Evolutionary conservation across 2,329 filamentous ascomycete species (phyloP), one percentile per base, ranked within the genome.

Genomic region (Achaetomium macrosporum): DNA sequence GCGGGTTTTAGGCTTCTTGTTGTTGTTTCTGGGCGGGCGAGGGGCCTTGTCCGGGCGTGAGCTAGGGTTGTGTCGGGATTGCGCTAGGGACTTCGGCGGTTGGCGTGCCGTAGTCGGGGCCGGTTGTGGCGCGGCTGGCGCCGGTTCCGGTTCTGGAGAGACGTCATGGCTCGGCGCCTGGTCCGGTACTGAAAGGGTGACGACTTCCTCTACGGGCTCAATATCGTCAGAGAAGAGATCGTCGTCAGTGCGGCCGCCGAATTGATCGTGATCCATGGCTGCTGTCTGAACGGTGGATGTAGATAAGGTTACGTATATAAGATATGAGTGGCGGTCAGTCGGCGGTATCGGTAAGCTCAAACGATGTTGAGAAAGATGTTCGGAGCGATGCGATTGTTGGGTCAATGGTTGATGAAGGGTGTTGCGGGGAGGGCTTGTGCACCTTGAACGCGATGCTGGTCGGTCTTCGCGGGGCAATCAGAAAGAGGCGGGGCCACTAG

Each of bases 211-310:
- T 6, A 81, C 73, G 8, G 78, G 79, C 64, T 83, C 80, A 54
- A 83, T 81, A 61, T 83, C 80, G 59, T 83, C 81, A 55, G 77
- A 76, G 63, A 83, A 83, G 54, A 83, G 73, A 63, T 82, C 80
- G 59, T 83, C 81, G 62, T 83, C 80, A 42, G 80, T 83, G 17
- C 80, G 73, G 44, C 79, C 79, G 54, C 76, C 74, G 59, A 82
- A 83, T 62, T 83, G 79, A 58, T 83, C 79, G 17, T 56, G 50
- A 19, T 82, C 79, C 79, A 82, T 82, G 57, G n/a, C 45, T 40
- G 30, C 33, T 37, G 17, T 19, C 16, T 9, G 16, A 41, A 41
- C 7, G 25, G 25, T 25, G 25, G 25, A 25, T 25, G 25, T 31
- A 20, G 7, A 29, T 4, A 9, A 17, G 8, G 31, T 11, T n/a